Percentiles rank a stretch among this genome's conserved stretches.
These are phyloP conservation scores for Entonaema liquescens DNA, from an alignment of 495 filamentous ascomycete species.

Conservation along the genomic window DNA sequence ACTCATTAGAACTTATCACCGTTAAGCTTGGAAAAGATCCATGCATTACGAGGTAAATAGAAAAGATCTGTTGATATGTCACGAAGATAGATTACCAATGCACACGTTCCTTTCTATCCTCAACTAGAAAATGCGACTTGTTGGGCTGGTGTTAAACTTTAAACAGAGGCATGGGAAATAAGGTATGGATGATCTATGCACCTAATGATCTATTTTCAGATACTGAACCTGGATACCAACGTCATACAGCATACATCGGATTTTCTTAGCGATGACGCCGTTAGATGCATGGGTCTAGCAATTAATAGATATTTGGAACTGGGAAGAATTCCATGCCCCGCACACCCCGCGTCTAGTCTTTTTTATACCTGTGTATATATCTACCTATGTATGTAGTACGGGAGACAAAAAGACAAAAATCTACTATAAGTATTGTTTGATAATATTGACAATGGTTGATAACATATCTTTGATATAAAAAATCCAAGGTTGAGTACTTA, in stretches of 20 bases:
- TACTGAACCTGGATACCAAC: neutral
- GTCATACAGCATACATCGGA: constrained; percentile 12
- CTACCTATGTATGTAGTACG: neutral
- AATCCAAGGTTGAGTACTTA: neutral
- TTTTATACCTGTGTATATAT: neutral
- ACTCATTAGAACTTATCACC: too few relatives aligned
- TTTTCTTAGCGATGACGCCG: constrained; percentile 12
- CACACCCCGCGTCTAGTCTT: constrained; percentile 17
- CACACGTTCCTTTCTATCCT: neutral
- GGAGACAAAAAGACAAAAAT: neutral
- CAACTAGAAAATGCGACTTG: neutral
- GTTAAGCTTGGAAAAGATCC: too few relatives aligned
- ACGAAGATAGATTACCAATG: neutral
- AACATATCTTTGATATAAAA: neutral
- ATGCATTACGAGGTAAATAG: too few relatives aligned
- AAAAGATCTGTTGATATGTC: neutral
- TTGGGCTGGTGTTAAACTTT: neutral
- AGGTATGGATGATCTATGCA: neutral
- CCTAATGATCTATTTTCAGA: constrained; percentile 17
- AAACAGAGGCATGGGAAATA: neutral
- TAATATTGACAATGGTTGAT: neutral
- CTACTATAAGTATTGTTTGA: neutral
- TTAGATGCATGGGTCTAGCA: neutral
- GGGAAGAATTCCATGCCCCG: constrained; percentile 25
- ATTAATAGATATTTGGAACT: neutral